Evolutionary conservation across 495 filamentous ascomycete species (phyloP).

Genomic region (Pseudomonodictys pantanalensis): DNA sequence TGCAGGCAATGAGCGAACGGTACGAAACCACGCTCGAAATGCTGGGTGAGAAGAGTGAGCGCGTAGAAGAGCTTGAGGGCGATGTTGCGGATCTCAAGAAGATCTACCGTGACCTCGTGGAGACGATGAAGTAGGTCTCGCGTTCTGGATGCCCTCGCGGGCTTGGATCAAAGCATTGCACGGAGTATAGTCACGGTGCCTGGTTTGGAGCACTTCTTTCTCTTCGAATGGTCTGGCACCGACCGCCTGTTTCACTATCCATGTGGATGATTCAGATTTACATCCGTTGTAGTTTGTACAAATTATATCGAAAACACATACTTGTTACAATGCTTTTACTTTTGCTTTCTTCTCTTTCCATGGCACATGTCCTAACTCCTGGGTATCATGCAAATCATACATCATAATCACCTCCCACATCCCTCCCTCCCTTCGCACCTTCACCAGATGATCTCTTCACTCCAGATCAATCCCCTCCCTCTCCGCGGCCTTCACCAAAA

Average conservation of each 20-base stretch:
- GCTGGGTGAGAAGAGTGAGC: constrained; percentile 94
- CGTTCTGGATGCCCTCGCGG: neutral
- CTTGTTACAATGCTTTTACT: too few relatives aligned
- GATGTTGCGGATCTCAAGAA: constrained; percentile 91
- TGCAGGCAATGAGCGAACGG: constrained; percentile 62
- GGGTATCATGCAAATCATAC: too few relatives aligned
- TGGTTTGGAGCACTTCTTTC: neutral
- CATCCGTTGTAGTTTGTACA: constrained; percentile 6
- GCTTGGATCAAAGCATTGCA: too few relatives aligned
- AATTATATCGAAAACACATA: too few relatives aligned
- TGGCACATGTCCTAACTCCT: too few relatives aligned
- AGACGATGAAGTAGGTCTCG: constrained; percentile 69
- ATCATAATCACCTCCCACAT: too few relatives aligned
- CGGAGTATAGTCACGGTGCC: neutral
- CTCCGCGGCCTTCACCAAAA: constrained; percentile 76
- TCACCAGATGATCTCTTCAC: too few relatives aligned
- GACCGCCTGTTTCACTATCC: neutral
- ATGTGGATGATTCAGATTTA: neutral
- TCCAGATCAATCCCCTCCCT: constrained; percentile 76
- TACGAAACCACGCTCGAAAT: constrained; percentile 92
- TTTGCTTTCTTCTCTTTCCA: too few relatives aligned
- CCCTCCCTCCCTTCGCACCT: too few relatives aligned
- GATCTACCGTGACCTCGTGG: constrained; percentile 90
- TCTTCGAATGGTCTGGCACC: neutral
- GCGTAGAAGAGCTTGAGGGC: constrained; percentile 81